These are phyloP conservation scores for Cyclotella cryptica DNA, from an alignment of 108 stramenopile genomes.

Conservation along the genomic window DNA sequence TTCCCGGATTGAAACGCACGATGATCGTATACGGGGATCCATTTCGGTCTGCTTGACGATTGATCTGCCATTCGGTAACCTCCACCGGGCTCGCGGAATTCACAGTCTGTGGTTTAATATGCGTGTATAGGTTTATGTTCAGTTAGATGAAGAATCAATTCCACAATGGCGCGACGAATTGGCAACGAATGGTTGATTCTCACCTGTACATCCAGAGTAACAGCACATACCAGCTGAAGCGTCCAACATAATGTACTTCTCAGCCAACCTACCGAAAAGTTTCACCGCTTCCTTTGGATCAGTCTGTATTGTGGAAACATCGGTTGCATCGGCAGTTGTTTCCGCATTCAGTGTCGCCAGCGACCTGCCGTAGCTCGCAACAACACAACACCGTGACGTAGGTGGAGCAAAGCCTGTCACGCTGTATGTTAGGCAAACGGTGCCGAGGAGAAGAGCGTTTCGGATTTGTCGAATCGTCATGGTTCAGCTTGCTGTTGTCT, in stretches of 20 bases:
- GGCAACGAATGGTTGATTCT: slow-evolving; percentile 1
- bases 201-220: slow-evolving; percentile 77
- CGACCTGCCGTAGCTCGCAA: neutral
- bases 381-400: neutral
- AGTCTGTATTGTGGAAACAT: slow-evolving; percentile 22
- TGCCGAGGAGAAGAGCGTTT: slow-evolving; percentile 9
- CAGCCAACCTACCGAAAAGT: slow-evolving; percentile 83
- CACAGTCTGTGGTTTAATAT: slow-evolving; percentile 34
- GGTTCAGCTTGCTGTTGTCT: neutral
- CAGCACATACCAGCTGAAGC: slow-evolving; percentile 85
- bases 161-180: neutral
- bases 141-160: neutral
- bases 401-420: slow-evolving; percentile 25
- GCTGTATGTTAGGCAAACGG: slow-evolving; percentile 4
- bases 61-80: slow-evolving; percentile 90
- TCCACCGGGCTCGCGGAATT: slow-evolving; percentile 75
- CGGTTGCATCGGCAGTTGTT: slow-evolving; percentile 14
- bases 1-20: slow-evolving; percentile 69
- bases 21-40: slow-evolving; percentile 82
- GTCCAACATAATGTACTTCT: slow-evolving; percentile 89
- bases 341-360: slow-evolving; percentile 19
- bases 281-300: slow-evolving; percentile 85
- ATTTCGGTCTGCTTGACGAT: slow-evolving; percentile 77
- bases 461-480: slow-evolving; percentile 13
- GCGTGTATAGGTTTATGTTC: neutral